Evolutionary conservation across 345 rosid species (phyloP), one percentile per base, ranked within the genome.

Genomic region (Sisymbrium irio): DNA sequence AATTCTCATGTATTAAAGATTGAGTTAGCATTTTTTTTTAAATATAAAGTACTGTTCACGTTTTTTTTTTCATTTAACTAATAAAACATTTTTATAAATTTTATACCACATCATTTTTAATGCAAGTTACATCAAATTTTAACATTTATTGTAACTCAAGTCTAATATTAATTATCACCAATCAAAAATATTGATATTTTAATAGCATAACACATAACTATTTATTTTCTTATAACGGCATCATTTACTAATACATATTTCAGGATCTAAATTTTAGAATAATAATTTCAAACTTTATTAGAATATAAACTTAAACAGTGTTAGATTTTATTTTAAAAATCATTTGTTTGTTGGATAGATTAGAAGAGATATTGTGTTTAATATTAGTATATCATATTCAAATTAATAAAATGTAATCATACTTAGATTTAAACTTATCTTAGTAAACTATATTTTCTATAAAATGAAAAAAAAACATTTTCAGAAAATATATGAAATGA

Each of bases 291-390:
- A 14, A 15, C 1, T 27, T 62, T 39, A 49, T 28, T 71, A 22
- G 42, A 60, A 40, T 33, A 71, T 39, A 15, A 59, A 46, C 45
- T 60, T 71, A 60, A 37, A 27, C 15, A 47, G 59, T 36, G 10
- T 36, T 59, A 7, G 27, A 10, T 33, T 32, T 20, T 35, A 27
- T 6, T 18, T 27, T 54, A n/a, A 51, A 37, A 20, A 27, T 17
- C 30, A 9, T 45, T 64, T 45, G 4, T 28, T 64, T 10, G 39
- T 25, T n/a, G 37, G 25, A 40, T 63, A 9, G 25, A 25, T n/a
- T n/a, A n/a, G 12, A 9, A 27, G 22, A n/a, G 30, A 27, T 63
- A 63, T 10, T 28, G 45, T 54, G 44, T 13, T 9, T 27, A 4
- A 62, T 15, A 62, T n/a, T 22, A 22, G 25, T 22, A 22, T 22